These are phyloP conservation scores for Fusarium sp. DNA, from an alignment of 2,329 filamentous ascomycete genomes.

Conservation along the genomic window DNA sequence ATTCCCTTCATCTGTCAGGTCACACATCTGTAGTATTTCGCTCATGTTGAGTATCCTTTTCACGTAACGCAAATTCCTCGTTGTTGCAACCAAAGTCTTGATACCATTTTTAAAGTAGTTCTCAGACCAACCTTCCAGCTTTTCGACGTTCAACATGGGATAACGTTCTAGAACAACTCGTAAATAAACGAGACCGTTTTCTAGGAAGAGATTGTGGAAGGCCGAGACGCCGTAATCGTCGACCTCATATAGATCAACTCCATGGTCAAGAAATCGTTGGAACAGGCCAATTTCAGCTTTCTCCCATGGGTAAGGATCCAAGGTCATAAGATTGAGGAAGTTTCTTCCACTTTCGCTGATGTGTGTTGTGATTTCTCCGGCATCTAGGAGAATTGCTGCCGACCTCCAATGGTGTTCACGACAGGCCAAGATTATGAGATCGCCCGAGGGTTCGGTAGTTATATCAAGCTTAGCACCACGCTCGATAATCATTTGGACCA, in stretches of 20 bases:
- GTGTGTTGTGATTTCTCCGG: accelerated
- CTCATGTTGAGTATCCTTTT: neutral
- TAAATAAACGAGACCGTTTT: neutral
- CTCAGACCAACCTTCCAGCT: neutral
- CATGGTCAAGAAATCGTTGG: neutral
- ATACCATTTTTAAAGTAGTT: neutral
- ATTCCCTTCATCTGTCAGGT: accelerated
- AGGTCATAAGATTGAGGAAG: neutral
- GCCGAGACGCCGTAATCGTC: neutral
- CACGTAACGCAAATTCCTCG: neutral
- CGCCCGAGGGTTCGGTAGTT: no score
- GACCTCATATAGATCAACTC: neutral
- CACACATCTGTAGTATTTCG: neutral
- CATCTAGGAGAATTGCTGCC: accelerated
- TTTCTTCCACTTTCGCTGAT: accelerated
- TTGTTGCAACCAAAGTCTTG: accelerated
- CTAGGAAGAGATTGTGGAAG: neutral
- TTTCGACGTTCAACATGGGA: accelerated
- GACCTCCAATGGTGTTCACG: neutral
- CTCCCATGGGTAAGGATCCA: accelerated
- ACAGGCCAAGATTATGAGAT: neutral
- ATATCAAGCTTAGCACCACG: neutral
- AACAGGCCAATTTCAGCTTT: neutral
- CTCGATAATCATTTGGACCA: neutral
- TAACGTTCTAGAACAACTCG: accelerated